Percentiles rank a stretch among this genome's conserved stretches.
phyloP scores from a whole-genome alignment of 192 early-diverging fungal genomes.

The Mortierella alpina region DNA sequence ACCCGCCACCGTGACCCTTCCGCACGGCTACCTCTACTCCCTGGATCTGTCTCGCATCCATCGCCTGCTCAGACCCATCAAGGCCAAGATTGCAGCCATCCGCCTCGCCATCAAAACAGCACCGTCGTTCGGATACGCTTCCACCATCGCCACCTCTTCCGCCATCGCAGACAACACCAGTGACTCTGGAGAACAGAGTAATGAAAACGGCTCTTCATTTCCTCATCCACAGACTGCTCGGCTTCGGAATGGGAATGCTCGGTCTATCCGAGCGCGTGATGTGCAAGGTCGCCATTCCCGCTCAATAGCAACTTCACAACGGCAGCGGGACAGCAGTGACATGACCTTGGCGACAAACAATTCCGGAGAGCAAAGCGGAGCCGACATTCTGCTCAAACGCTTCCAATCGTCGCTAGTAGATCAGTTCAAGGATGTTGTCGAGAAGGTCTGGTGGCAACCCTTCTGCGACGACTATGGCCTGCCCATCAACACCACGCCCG shows the following conservation, averaged over 20 bases:
- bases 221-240: no score
- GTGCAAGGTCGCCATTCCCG: no score
- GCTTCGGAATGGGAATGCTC: no score
- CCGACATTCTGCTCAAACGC: conserved; percentile 19
- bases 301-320: no score
- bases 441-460: conserved; percentile 50
- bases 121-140: conserved; percentile 25
- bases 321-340: not conserved
- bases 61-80: conserved; percentile 35
- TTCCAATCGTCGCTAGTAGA: conserved; percentile 21
- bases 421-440: conserved; percentile 27
- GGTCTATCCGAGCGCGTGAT: no score
- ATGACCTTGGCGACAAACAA: not conserved
- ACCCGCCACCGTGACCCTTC: not conserved
- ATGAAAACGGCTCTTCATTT: no score
- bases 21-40: conserved; percentile 34
- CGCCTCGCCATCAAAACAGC: conserved; percentile 38
- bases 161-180: not conserved
- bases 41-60: conserved; percentile 29
- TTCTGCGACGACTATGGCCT: conserved; percentile 41
- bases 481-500: conserved; percentile 10
- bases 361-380: not conserved
- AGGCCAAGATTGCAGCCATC: conserved; percentile 40
- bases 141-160: not conserved
- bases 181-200: not conserved